Conservation (phyloP, 768 basidiomycete species). For the Boletus subparvulus region DNA sequence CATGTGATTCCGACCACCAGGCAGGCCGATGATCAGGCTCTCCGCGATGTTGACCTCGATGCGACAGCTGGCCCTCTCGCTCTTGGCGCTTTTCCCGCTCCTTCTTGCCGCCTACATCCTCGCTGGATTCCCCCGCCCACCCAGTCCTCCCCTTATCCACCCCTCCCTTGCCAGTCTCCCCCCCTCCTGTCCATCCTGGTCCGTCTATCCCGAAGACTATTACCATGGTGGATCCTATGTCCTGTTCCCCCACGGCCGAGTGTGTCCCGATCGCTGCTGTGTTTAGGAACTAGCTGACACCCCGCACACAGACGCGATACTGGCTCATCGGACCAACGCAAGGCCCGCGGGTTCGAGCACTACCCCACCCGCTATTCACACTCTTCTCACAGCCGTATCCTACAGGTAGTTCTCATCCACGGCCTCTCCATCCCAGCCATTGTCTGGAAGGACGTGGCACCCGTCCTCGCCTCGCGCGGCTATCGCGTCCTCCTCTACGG, state of each 20-base stretch:
- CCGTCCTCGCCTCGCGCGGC: slow-evolving; percentile 57
- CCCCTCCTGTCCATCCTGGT: slow-evolving; percentile 53
- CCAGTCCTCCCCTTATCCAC: slow-evolving; percentile 48
- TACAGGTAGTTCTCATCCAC: slow-evolving; percentile 72
- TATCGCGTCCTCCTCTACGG: slow-evolving; percentile 78
- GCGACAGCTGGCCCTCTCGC: slow-evolving; percentile 33
- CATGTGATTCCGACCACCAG: slow-evolving; percentile 20
- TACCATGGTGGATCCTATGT: slow-evolving; percentile 63
- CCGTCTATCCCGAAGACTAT: slow-evolving; percentile 71
- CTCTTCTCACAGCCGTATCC: slow-evolving; percentile 1
- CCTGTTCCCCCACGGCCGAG: slow-evolving; percentile 62
- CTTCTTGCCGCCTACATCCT: slow-evolving; percentile 61
- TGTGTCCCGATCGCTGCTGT: slow-evolving; percentile 30
- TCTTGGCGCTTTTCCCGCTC: slow-evolving; percentile 61
- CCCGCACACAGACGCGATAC: slow-evolving; percentile 60
- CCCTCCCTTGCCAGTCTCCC: slow-evolving; percentile 64
- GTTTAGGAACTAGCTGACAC: background rate
- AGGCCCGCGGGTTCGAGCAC: slow-evolving; percentile 56
- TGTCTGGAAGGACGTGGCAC: slow-evolving; percentile 75
- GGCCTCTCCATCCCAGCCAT: slow-evolving; percentile 76
- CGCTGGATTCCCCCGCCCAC: slow-evolving; percentile 63
- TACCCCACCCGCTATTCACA: background rate
- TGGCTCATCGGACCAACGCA: slow-evolving; percentile 74
- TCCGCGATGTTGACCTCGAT: slow-evolving; percentile 9
- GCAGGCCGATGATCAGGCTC: too few species aligned